Base-by-base conservation (phyloP, 2,329 filamentous ascomycete genomes). In the Xylariaceae sp. region DNA sequence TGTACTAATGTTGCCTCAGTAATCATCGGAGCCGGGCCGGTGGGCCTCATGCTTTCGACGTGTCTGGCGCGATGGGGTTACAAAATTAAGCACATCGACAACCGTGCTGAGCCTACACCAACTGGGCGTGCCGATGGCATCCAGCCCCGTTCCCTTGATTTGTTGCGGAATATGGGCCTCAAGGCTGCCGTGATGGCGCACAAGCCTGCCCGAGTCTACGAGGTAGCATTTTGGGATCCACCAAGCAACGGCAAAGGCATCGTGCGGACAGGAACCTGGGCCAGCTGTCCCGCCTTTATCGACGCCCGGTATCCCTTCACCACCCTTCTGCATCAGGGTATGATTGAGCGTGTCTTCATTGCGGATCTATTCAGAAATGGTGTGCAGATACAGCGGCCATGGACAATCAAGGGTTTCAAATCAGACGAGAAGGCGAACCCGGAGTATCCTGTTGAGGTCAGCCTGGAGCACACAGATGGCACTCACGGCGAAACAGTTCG, bases 71-170 rank as follows among this genome's bases (percentile, higher is more conserved):
- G 89, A 69, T 95, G 89, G 88, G 90, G 90, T 16, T 96, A 95
- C 73, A 89, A 81, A 64, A 88, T 96, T 65, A 95, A 91, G 72
- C 89, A 95, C 67, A 89, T 95, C 59, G 90, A 95, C 68, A 95
- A 94, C 66, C 78, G 89, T 44, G 74, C 88, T 2, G 86, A 91
- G 57, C 89, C 89, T 13, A 95, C 89, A 11, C 60, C 80, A 2
- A 95, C 89, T 16, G 89, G 89, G 39, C 86, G 89, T 50, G 90
- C 89, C 42, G 89, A 95, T 65, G 89, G 89, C 48, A 94, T 96
- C 43, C 89, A 95, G 67, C 89, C 89, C 29, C 83, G 90, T 30
- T 94, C 89, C 0, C 73, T 94, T 18, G 89, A 95, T 55, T 77
- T 95, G 13, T 73, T 95, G 36, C 81, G 86, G 39, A 95, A 95